Evolutionary conservation across 805 yeast genomes (phyloP), one percentile per base, ranked within the genome.

Genomic region (Geotrichum ghanense): DNA sequence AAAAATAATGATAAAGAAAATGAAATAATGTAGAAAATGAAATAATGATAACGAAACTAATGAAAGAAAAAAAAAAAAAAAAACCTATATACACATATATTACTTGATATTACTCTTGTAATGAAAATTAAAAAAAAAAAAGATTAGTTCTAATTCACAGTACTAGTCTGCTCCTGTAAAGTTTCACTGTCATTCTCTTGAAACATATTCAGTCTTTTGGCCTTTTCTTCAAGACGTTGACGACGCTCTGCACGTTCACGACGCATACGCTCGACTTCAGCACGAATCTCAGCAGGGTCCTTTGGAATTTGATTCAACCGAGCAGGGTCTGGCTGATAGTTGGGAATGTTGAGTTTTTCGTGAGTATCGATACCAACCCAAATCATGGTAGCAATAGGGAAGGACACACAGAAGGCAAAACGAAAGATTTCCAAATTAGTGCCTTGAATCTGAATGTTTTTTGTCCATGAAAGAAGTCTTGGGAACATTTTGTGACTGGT

Each of bases 291-390:
- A 57, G 82, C 84, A 2, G 88, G 88, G 59, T 89, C 96, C 58
- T 88, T 89, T 2, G 97, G 97, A 27, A 89, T 81, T 65, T 85
- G 82, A 61, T 89, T 88, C 54, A 87, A 72, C 2, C 96, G 83
- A 39, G 83, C 83, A 39, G 96, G 96, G 62, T 88, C 97, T 2
- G 97, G 97, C 95, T 95, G 88, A 66, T 86, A 89, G 19, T 95
- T 95, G 6, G 95, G 94, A 43, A 88, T 80, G 59, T 87, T 85
- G 63, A 89, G 79, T 68, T 87, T 89, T 56, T 72, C 76, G 63
- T 89, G 95, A 1, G 97, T 83, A 56, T 89, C 89, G 35, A 83
- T 75, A 60, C 97, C 97, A 41, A 87, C 89, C 56, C 83, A 89
- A 65, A 86, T 82, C 97, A 89, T 89, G 58, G 87, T 83, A n/a